These are phyloP conservation scores for Astrothelium macrocarpum DNA, from an alignment of 495 filamentous ascomycete species.

Conservation along the genomic window DNA sequence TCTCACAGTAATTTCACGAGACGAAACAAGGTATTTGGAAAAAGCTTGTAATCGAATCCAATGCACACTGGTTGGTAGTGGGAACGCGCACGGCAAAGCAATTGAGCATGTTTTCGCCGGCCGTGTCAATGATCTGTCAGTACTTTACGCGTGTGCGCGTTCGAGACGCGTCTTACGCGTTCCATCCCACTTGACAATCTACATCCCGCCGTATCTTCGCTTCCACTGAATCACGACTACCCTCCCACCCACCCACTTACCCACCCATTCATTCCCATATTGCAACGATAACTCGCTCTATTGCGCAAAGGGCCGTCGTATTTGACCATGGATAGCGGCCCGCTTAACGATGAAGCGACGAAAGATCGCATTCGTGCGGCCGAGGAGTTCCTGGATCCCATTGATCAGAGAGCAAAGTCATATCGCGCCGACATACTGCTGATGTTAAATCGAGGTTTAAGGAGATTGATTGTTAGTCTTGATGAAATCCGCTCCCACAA, in stretches of 20 bases:
- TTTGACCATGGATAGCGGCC: constrained; percentile 54
- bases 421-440: constrained; percentile 80
- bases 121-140: background rate
- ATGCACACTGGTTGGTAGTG: no score
- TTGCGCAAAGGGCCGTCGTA: background rate
- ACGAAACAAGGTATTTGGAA: background rate
- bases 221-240: background rate
- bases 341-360: constrained; percentile 72
- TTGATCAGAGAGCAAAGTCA: constrained; percentile 53
- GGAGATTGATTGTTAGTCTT: constrained; percentile 70
- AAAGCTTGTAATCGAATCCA: no score
- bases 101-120: background rate
- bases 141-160: background rate
- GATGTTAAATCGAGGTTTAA: constrained; percentile 82
- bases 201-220: background rate
- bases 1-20: background rate
- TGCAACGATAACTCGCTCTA: no score
- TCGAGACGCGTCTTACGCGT: background rate
- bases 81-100: no score
- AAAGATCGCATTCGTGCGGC: constrained; percentile 71
- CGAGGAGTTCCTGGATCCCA: constrained; percentile 76
- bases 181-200: background rate
- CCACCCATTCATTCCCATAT: background rate
- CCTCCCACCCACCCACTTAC: background rate
- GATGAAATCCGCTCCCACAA: constrained; percentile 91